Percentiles rank a stretch among this genome's conserved stretches.
Evolutionary conservation across 1,284 basidiomycete genomes (phyloP).

Genomic region (Cryptococcus floricola): DNA sequence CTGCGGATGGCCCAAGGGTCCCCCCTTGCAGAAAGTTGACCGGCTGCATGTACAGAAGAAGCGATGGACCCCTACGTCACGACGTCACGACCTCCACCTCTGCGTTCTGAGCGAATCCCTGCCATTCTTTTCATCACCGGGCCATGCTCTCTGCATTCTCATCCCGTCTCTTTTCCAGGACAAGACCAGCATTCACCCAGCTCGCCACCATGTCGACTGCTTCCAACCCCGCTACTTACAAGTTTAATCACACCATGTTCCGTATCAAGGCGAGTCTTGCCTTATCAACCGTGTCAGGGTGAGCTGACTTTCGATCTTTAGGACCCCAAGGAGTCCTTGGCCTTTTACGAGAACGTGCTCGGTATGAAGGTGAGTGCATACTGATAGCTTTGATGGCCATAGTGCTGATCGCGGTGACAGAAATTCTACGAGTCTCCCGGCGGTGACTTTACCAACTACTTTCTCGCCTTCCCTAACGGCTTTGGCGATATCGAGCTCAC

Average conservation of each 20-base stretch:
- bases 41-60: too few species aligned
- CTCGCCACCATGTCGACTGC: constrained; percentile 26
- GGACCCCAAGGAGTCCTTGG: constrained; percentile 69
- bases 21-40: too few species aligned
- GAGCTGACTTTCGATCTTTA: too few species aligned
- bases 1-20: too few species aligned
- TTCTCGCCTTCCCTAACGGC: constrained; percentile 42
- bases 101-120: too few species aligned
- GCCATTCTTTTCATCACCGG: too few species aligned
- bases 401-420: constrained; percentile 1
- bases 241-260: constrained; percentile 70
- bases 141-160: constrained; percentile 1
- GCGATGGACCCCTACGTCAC: too few species aligned
- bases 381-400: not conserved
- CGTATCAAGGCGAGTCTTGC: constrained; percentile 57
- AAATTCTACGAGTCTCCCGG: constrained; percentile 42
- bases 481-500: constrained; percentile 32
- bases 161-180: not conserved
- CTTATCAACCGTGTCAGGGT: too few species aligned
- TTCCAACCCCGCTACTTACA: constrained; percentile 35
- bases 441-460: constrained; percentile 49
- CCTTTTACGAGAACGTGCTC: constrained; percentile 71
- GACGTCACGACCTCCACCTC: too few species aligned
- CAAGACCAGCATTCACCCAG: not conserved
- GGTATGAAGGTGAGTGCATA: constrained; percentile 68